A percentile compares a stretch with the other conserved stretches of the same genome.
Evolutionary conservation across 495 filamentous ascomycete genomes (phyloP).

Genomic region (Poronia punctata): DNA sequence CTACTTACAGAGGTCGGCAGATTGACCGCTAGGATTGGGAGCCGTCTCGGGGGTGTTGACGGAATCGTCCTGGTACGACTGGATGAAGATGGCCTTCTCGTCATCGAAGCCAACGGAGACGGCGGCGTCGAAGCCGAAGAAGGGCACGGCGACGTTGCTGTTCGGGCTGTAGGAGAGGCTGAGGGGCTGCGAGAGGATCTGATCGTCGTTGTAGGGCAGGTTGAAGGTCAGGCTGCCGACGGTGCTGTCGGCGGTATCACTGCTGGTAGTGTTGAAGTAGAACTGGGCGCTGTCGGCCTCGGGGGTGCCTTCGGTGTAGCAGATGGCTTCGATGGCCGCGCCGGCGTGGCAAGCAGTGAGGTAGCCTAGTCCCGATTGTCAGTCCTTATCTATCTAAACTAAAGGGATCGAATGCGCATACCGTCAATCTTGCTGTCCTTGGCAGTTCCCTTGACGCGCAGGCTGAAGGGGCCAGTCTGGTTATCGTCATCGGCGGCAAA

Average conservation of each 20-base stretch:
- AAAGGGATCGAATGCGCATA: slow-evolving; percentile 26
- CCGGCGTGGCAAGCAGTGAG: slow-evolving; percentile 49
- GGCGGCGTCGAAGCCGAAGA: slow-evolving; percentile 27
- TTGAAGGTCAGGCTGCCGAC: slow-evolving; percentile 37
- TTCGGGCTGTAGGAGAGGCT: slow-evolving; percentile 31
- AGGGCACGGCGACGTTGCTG: slow-evolving; percentile 46
- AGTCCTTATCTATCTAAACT: slow-evolving; percentile 14
- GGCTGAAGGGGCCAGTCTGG: slow-evolving; percentile 36
- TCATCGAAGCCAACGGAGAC: slow-evolving; percentile 39
- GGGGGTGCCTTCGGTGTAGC: slow-evolving; percentile 24
- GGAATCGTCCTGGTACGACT: too few relatives aligned
- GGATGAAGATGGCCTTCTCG: slow-evolving; percentile 34
- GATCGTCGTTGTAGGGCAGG: slow-evolving; percentile 19
- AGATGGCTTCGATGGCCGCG: slow-evolving; percentile 48
- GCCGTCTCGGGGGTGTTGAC: slow-evolving; percentile 35
- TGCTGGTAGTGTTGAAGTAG: slow-evolving; percentile 36
- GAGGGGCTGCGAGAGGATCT: slow-evolving; percentile 33
- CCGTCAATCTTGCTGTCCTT: slow-evolving; percentile 23
- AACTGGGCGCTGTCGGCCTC: slow-evolving; percentile 14
- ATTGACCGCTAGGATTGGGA: too few relatives aligned
- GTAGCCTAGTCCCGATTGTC: slow-evolving; percentile 29
- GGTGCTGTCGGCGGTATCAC: slow-evolving; percentile 13
- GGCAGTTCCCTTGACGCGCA: slow-evolving; percentile 23
- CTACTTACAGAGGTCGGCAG: slow-evolving; percentile 14
- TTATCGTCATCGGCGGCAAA: slow-evolving; percentile 29